Percentiles rank a stretch among this genome's conserved stretches.
phyloP scores from a whole-genome alignment of 2,329 filamentous ascomycete species.

The Sclerotiophoma versabilis region DNA sequence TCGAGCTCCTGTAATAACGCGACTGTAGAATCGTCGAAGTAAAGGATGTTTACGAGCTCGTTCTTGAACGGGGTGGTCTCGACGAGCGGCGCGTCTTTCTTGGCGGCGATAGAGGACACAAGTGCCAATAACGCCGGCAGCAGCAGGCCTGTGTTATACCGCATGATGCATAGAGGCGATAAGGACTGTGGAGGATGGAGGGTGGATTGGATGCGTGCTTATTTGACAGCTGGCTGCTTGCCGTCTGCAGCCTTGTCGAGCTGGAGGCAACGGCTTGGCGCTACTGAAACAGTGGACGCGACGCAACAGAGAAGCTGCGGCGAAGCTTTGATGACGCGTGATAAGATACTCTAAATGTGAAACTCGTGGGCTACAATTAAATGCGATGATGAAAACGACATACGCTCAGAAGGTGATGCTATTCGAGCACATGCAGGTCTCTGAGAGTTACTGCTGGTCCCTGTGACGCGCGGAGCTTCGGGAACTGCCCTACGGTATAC shows the following conservation, averaged over 20 bases:
- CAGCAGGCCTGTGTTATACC: slow-evolving; percentile 51
- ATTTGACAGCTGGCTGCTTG: slow-evolving; percentile 48
- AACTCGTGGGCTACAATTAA: neutral
- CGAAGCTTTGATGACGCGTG: slow-evolving; percentile 32
- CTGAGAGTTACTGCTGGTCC: neutral
- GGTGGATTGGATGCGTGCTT: slow-evolving; percentile 24
- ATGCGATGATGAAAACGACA: neutral
- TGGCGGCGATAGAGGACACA: slow-evolving; percentile 38
- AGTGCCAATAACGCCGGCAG: slow-evolving; percentile 61
- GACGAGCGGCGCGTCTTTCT: slow-evolving; percentile 71
- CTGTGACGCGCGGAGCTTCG: slow-evolving; percentile 13
- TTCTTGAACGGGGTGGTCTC: slow-evolving; percentile 70
- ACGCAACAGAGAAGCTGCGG: slow-evolving; percentile 27
- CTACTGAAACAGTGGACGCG: slow-evolving; percentile 40
- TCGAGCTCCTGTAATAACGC: slow-evolving; percentile 75
- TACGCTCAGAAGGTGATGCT: neutral
- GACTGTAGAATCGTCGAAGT: slow-evolving; percentile 89
- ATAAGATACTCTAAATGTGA: slow-evolving; percentile 23
- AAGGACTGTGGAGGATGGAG: slow-evolving; percentile 22
- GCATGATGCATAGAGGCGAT: slow-evolving; percentile 49
- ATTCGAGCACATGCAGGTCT: neutral
- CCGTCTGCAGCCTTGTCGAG: slow-evolving; percentile 39
- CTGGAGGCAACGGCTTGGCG: slow-evolving; percentile 43
- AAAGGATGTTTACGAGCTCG: slow-evolving; percentile 74
- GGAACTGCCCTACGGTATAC: slow-evolving; percentile 6